phyloP scores from a whole-genome alignment of 2,329 filamentous ascomycete genomes.

The Rhynchosporium secalis region DNA sequence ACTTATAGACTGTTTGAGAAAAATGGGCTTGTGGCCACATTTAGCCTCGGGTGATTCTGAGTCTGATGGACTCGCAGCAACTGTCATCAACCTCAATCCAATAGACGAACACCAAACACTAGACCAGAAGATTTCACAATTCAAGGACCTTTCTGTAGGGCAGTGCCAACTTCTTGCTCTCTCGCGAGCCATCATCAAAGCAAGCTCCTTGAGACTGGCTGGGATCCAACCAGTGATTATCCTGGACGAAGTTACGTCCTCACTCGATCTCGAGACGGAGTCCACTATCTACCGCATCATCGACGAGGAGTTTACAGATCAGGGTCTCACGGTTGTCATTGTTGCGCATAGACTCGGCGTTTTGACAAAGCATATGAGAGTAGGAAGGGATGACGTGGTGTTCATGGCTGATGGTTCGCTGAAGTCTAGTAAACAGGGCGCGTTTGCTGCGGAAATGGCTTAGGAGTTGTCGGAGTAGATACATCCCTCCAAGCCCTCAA shows the following conservation, averaged over 20 bases:
- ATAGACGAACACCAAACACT: constrained; percentile 30
- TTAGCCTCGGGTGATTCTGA: not conserved
- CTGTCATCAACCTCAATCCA: not conserved
- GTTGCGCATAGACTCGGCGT: constrained; percentile 41
- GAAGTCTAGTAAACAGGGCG: not conserved
- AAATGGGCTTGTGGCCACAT: not conserved
- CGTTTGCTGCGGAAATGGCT: not conserved
- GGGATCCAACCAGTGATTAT: constrained; percentile 42
- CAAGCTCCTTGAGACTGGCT: constrained; percentile 4
- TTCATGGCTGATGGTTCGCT: constrained; percentile 34
- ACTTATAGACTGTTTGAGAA: constrained; percentile 22
- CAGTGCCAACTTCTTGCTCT: constrained; percentile 50
- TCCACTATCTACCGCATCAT: constrained; percentile 39
- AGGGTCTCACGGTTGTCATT: constrained; percentile 40
- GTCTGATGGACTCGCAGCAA: not conserved
- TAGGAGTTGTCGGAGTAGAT: not conserved
- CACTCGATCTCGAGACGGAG: constrained; percentile 41
- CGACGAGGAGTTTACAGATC: constrained; percentile 37
- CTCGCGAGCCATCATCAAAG: constrained; percentile 47
- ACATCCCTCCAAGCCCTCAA: not conserved
- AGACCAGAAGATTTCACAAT: constrained; percentile 32
- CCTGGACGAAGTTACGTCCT: constrained; percentile 47
- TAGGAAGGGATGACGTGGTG: constrained; percentile 36
- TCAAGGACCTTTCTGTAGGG: constrained; percentile 42
- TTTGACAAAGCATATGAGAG: constrained; percentile 31